These are phyloP conservation scores for Xylaria telfairii DNA, from an alignment of 495 filamentous ascomycete genomes.

Conservation along the genomic window DNA sequence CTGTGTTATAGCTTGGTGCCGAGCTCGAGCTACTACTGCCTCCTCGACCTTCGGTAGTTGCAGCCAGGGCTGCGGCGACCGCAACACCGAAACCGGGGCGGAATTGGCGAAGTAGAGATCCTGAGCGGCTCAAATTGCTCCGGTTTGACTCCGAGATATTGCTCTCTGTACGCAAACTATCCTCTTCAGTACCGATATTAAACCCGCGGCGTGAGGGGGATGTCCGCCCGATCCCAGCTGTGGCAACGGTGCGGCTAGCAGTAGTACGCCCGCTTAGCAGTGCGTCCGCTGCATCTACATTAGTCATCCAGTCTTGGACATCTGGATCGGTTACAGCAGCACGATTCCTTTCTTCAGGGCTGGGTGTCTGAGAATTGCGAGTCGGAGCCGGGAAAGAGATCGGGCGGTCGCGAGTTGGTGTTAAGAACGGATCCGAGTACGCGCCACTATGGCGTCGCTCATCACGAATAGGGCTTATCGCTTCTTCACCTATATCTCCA, in stretches of 20 bases:
- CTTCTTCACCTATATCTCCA: constrained; percentile 33
- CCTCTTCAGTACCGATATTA: constrained; percentile 25
- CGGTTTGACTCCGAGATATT: constrained; percentile 48
- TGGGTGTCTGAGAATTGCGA: constrained; percentile 34
- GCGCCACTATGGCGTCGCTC: constrained; percentile 31
- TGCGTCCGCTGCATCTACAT: constrained; percentile 62
- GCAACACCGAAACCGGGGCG: constrained; percentile 33
- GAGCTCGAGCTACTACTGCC: constrained; percentile 45
- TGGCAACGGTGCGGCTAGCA: constrained; percentile 17
- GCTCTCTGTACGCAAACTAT: constrained; percentile 43
- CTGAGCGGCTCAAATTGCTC: constrained; percentile 46
- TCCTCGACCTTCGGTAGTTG: constrained; percentile 36
- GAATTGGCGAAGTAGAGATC: constrained; percentile 35
- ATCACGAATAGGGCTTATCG: constrained; percentile 31
- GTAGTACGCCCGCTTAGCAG: constrained; percentile 42
- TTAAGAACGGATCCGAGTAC: constrained; percentile 52
- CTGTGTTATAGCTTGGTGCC: constrained; percentile 72
- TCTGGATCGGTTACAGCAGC: constrained; percentile 52
- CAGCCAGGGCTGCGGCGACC: constrained; percentile 30
- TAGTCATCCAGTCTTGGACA: constrained; percentile 65
- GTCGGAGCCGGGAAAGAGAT: constrained; percentile 35
- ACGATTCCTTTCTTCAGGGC: constrained; percentile 36
- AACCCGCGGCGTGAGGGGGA: constrained; percentile 21
- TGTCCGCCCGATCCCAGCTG: constrained; percentile 5
- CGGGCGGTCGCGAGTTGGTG: constrained; percentile 38